Base-by-base conservation (phyloP, 2,329 filamentous ascomycete genomes). In the Thermoascus crustaceus region DNA sequence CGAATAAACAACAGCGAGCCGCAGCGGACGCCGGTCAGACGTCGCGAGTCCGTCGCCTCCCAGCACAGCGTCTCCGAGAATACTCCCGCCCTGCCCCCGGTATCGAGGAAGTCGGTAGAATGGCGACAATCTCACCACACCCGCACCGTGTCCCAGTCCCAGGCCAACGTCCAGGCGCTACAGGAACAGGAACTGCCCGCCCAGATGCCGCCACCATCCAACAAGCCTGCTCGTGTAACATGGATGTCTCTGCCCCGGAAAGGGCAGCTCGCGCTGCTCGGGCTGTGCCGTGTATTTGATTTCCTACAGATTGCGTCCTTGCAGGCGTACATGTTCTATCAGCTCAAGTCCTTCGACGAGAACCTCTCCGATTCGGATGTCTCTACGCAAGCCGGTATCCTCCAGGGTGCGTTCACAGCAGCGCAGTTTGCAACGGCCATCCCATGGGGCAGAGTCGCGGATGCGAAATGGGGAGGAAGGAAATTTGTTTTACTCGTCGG, bases 361-460 rank as follows among this genome's bases (percentile, higher is more conserved):
- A 66, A 56, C 17, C 58, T 70, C 7, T 63, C 70, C 11, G 70
- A 77, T 34, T 68, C 69, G 2, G 76, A 74, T 7, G 84, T 91
- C 43, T 75, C 85, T 1, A 73, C 73, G 20, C 84, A 89, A 54
- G 82, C 82, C 1, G 85, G 85, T 29, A 64, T 89, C 3, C 68
- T 91, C 17, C 76, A 83, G 35, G 83, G 82, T 11, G 79, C 78
- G 16, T 91, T 91, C 55, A 87, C 82, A 0, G 80, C 78, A 0
- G 80, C 82, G 0, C 85, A 94, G 55, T 87, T 88, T 54, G 59
- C 82, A 24, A 91, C 85, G 0, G 84, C 84, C 8, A 80, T 93
- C 60, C 56, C 85, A 25, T 93, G 85, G 85, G 85, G 85, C 0
- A 71, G 80, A 0, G 64, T 85, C 2, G 72, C 74, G 0, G 74